Conservation (phyloP, 2,329 filamentous ascomycete genomes). For the Aulographum hederae region DNA sequence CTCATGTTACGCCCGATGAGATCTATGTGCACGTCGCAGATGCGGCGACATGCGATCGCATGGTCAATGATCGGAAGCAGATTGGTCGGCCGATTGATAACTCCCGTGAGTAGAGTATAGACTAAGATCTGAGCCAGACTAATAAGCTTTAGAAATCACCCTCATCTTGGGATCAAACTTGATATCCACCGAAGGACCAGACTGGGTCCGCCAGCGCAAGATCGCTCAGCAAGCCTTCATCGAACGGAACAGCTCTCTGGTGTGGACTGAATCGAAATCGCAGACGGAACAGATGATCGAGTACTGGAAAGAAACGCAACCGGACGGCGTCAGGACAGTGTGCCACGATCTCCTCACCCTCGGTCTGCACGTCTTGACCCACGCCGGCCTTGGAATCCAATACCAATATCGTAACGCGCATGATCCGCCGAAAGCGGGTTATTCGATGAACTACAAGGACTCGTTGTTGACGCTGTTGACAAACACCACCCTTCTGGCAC, state of each 20-base stretch:
- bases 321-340: constrained; percentile 8
- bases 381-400: constrained; percentile 17
- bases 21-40: not conserved
- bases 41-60: not conserved
- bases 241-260: constrained; percentile 21
- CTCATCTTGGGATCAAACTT: not conserved
- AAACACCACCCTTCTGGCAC: not conserved
- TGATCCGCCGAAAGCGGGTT: not conserved
- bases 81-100: not conserved
- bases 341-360: constrained; percentile 16
- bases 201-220: constrained; percentile 26
- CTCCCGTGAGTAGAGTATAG: no score
- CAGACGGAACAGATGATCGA: constrained; percentile 16
- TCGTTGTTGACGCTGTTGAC: not conserved
- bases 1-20: not conserved
- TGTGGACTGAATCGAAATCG: constrained; percentile 18
- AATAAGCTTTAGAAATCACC: not conserved
- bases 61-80: not conserved
- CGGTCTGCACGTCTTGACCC: constrained; percentile 19
- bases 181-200: constrained; percentile 6
- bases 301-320: constrained; percentile 5
- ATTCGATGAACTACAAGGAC: not conserved
- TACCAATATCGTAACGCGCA: constrained; percentile 5
- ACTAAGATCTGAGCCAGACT: no score
- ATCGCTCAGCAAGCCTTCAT: constrained; percentile 25